Evolutionary conservation across 257 asterid genomes (phyloP).

Genomic region (Ophiorrhiza pumila): DNA sequence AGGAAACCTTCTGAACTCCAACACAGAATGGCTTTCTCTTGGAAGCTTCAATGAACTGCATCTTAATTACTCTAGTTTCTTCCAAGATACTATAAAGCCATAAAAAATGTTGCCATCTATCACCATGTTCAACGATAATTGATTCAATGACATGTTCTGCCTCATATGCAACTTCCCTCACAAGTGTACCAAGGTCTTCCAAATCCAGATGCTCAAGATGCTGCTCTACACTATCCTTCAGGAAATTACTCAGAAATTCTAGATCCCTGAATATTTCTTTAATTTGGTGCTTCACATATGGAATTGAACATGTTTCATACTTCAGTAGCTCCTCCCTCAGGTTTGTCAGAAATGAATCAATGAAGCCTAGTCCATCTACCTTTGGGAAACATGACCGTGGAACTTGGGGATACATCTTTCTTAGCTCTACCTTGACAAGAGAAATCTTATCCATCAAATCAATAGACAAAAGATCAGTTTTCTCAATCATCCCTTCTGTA

Average conservation of each 20-base stretch:
- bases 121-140: background rate
- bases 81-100: constrained; percentile 1
- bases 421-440: background rate
- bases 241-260: background rate
- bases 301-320: background rate
- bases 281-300: background rate
- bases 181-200: background rate
- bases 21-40: background rate
- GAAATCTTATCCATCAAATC: background rate
- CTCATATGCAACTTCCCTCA: constrained; percentile 10
- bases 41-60: too few species aligned
- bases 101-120: background rate
- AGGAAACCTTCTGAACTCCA: background rate
- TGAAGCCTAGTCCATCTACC: constrained; percentile 4
- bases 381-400: constrained; percentile 1
- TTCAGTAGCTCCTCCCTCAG: constrained; percentile 7
- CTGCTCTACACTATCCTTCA: background rate
- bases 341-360: background rate
- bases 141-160: constrained; percentile 16
- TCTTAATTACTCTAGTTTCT: background rate
- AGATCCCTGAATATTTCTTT: background rate
- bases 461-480: background rate
- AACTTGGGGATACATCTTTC: background rate
- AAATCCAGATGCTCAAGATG: background rate
- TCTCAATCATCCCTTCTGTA: background rate